A percentile compares a stretch with the other conserved stretches of the same genome.
Conservation (phyloP, 2,329 filamentous ascomycete species). For the Metarhizium robertsii region DNA sequence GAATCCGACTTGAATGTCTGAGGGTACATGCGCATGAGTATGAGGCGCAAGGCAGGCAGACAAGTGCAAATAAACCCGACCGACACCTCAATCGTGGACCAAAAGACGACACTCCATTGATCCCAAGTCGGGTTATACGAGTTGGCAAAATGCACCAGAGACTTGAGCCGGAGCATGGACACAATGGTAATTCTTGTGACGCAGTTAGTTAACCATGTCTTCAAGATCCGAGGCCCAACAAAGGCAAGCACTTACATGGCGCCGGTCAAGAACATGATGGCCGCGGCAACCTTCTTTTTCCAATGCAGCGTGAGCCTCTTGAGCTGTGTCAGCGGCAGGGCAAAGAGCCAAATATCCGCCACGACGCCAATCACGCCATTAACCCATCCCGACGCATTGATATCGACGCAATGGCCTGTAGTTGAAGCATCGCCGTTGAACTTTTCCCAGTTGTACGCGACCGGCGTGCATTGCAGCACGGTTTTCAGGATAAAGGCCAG, state of each 20-base stretch:
- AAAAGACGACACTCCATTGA: constrained; percentile 11
- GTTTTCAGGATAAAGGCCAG: constrained; percentile 27
- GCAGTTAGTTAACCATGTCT: background rate
- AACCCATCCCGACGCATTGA: constrained; percentile 35
- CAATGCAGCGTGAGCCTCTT: constrained; percentile 21
- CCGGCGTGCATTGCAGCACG: constrained; percentile 35
- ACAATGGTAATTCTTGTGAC: constrained; percentile 14
- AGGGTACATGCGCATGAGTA: constrained; percentile 8
- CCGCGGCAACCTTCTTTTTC: constrained; percentile 21
- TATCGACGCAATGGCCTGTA: constrained; percentile 33
- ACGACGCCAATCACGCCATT: constrained; percentile 36
- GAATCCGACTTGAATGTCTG: too few relatives aligned
- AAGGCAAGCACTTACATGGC: constrained; percentile 15
- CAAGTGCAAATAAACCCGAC: constrained; percentile 17
- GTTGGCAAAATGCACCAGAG: constrained; percentile 12
- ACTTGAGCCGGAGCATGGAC: constrained; percentile 15
- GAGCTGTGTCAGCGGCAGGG: constrained; percentile 31
- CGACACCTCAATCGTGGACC: constrained; percentile 17
- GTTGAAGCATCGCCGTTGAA: constrained; percentile 20
- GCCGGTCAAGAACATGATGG: constrained; percentile 33
- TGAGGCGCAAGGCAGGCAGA: constrained; percentile 15
- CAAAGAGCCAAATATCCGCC: constrained; percentile 36
- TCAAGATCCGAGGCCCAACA: background rate
- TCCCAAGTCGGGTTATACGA: constrained; percentile 17
- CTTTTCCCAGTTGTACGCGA: constrained; percentile 34